These are phyloP conservation scores for Plasmodium yoelii DNA, from an alignment of 169 alveolate genomes.

Conservation along the genomic window DNA sequence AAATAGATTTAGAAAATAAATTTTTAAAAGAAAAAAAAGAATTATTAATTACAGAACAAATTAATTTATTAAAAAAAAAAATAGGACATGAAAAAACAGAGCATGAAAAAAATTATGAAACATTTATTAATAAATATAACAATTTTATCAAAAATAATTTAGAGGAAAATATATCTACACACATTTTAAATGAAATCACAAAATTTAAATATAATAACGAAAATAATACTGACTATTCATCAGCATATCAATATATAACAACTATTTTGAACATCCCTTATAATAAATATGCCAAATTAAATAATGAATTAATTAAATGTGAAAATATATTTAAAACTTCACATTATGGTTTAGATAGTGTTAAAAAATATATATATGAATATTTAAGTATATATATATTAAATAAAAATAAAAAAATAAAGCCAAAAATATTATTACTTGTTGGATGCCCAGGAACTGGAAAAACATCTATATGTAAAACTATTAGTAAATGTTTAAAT, in stretches of 20 bases:
- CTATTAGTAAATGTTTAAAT: conserved; percentile 92
- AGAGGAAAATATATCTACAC: not conserved
- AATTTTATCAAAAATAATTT: conserved; percentile 6
- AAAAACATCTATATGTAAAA: conserved; percentile 94
- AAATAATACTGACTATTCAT: conserved; percentile 59
- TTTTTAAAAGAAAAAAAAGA: conserved; percentile 81
- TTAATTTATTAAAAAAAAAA: conserved; percentile 66
- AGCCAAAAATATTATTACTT: conserved; percentile 94
- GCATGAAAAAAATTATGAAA: conserved; percentile 76
- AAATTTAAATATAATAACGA: conserved; percentile 43
- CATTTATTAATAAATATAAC: conserved; percentile 65
- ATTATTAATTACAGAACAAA: conserved; percentile 78
- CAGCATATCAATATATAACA: conserved; percentile 58
- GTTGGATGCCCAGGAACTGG: conserved; percentile 98
- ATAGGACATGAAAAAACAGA: conserved; percentile 76
- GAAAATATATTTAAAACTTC: conserved; percentile 86
- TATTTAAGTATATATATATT: conserved; percentile 91
- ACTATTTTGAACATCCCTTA: conserved; percentile 48
- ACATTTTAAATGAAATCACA: conserved; percentile 24
- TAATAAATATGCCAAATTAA: conserved; percentile 19
- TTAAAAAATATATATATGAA: conserved; percentile 93
- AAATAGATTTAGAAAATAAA: conserved; percentile 74
- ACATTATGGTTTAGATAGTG: conserved; percentile 95
- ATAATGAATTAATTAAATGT: conserved; percentile 44
- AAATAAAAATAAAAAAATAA: conserved; percentile 77